A percentile compares a stretch with the other conserved stretches of the same genome.
These are phyloP conservation scores for Bipolaris zeicola DNA, from an alignment of 2,329 filamentous ascomycete species.

Conservation along the genomic window DNA sequence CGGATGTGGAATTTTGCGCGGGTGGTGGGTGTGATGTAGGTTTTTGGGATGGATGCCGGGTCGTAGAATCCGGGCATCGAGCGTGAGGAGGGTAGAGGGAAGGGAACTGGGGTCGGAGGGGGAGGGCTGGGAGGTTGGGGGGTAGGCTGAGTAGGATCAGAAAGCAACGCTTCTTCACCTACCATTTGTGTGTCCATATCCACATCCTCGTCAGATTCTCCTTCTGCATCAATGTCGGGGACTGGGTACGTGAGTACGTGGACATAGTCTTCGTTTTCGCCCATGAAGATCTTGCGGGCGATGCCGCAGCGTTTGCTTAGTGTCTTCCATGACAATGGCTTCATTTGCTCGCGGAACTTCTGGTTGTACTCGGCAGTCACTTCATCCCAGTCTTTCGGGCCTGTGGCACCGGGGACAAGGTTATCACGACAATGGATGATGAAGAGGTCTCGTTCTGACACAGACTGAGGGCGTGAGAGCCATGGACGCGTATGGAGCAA, in stretches of 20 bases:
- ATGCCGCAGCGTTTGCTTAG: constrained; percentile 1
- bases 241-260: not conserved
- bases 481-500: not conserved
- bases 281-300: constrained; percentile 5
- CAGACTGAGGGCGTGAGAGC: not conserved
- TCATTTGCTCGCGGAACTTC: not conserved
- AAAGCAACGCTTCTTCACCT: not conserved
- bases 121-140: too few relatives aligned
- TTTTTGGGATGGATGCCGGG: not conserved
- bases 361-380: constrained; percentile 10
- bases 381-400: constrained; percentile 2
- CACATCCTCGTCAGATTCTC: not conserved
- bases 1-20: constrained; percentile 10
- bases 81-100: not conserved
- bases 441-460: constrained; percentile 5
- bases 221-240: not conserved
- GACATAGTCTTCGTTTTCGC: constrained; percentile 2
- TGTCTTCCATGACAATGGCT: constrained; percentile 1
- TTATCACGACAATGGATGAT: constrained; percentile 9
- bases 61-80: not conserved
- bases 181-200: not conserved
- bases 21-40: not conserved
- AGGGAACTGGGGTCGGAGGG: too few relatives aligned
- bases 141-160: not conserved
- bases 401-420: constrained; percentile 1